Evolutionary conservation across 176 grass and related monocot species (phyloP), one percentile per base, ranked within the genome.

Genomic region (Zizania latifolia): DNA sequence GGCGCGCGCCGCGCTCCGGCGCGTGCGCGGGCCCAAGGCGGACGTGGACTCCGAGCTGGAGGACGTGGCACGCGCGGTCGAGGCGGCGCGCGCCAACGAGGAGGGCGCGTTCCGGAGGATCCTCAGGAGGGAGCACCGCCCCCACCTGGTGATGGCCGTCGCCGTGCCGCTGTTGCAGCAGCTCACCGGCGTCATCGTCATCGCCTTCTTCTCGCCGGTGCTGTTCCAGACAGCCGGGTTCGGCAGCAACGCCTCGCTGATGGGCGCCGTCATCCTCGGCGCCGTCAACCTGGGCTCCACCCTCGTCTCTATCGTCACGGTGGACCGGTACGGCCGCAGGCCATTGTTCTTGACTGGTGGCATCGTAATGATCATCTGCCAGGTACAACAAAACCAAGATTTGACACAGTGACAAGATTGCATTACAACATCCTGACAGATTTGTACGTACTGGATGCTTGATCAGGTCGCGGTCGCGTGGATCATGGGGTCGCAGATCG

Each of bases 141-240:
- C 83, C 2, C 76, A 95, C 53, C 82, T 95, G 23, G 62, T 61
- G 33, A 65, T 89, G 75, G 85, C 92, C 50, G 82, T 94, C 43
- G 82, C 85, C 2, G 66, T 94, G 3, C 88, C 88, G 39, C 54
- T 86, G 28, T 91, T 91, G 79, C 85, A 88, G 82, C 88, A 91
- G 86, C 82, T 94, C 19, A 91, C 92, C 30, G 88, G 92, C 12
- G 51, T 94, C 55, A 86, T 83, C 79, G 74, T 86, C 59, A 73
- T 94, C 62, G 82, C 82, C 0, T 94, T 91, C 82, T 94, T 86
- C 83, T 77, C 92, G 14, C 92, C 92, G 32, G 76, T 94, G 19
- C 58, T 94, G 30, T 94, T 94, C 88, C 85, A 80, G 71, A 89
- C 85, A 19, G 79, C 78, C 34, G 92, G 92, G 4, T 94, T 90